phyloP scores from a whole-genome alignment of 2,329 filamentous ascomycete species.

The Epichloe festucae region DNA sequence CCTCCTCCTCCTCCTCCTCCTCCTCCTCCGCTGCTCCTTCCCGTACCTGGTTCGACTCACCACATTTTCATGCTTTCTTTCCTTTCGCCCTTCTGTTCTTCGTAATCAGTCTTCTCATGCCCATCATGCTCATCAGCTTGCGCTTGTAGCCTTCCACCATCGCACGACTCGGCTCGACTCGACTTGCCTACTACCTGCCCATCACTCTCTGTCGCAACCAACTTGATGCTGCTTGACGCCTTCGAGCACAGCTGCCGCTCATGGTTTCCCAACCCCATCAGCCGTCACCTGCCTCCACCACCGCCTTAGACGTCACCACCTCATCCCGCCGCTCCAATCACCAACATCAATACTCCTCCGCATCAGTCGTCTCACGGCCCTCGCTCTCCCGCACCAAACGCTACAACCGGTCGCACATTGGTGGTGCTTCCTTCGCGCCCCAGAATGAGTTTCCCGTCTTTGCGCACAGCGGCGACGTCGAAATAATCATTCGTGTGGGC shows the following conservation, averaged over 20 bases:
- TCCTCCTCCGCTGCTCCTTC: neutral
- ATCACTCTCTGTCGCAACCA: neutral
- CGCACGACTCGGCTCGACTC: neutral
- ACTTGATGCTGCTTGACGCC: neutral
- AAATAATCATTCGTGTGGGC: slow-evolving; percentile 63
- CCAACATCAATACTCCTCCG: slow-evolving; percentile 4
- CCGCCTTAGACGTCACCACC: slow-evolving; percentile 1
- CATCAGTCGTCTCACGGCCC: slow-evolving; percentile 50
- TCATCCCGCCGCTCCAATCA: neutral
- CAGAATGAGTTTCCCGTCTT: slow-evolving; percentile 93
- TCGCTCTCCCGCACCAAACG: slow-evolving; percentile 49
- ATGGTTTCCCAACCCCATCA: slow-evolving; percentile 54
- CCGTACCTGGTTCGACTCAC: neutral
- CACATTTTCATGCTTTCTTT: too few relatives aligned
- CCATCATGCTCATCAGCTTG: too few relatives aligned
- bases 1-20: too few relatives aligned
- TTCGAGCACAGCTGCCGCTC: slow-evolving; percentile 13
- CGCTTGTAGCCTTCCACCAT: neutral
- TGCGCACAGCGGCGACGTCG: slow-evolving; percentile 80
- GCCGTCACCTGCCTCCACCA: slow-evolving; percentile 8
- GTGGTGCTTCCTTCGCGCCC: slow-evolving; percentile 52
- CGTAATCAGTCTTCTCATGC: too few relatives aligned
- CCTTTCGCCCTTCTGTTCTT: too few relatives aligned
- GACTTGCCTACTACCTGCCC: neutral
- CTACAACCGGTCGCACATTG: slow-evolving; percentile 70